Evolutionary conservation across 495 filamentous ascomycete genomes (phyloP), one percentile per base, ranked within the genome.

Genomic region (Halenospora varia): DNA sequence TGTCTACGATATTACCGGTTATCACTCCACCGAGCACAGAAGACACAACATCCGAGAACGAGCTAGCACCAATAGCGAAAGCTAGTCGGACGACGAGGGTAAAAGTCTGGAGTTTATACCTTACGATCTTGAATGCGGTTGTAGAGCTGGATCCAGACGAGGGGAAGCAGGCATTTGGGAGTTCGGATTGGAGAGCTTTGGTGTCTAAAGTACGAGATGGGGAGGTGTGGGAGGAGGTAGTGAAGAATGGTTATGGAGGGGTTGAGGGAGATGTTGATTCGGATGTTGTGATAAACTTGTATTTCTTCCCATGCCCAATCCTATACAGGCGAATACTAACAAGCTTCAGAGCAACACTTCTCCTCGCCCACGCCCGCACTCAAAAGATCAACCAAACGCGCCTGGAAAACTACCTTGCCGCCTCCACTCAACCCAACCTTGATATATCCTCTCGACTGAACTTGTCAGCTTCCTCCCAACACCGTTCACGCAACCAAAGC

Each of bases 41-140:
- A 35, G 79, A 79, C 56, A 64, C 59, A 53, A 65, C 54, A 60
- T 55, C 71, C 55, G 69, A 73, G 35, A 52, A 66, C 13, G 62
- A 70, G 13, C 58, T 66, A 15, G 88, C 90, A 42, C 88, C 88
- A 2, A 85, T 96, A 50, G 83, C 84, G 51, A 77, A 75, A 59
- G 88, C 88, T 54, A 88, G 88, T 48, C 78, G 84, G 51, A 85
- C 83, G 40, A 89, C 88, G 56, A 78, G 93, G 60, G 89, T 96
- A 71, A 97, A 96, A 70, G 84, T 97, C 53, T 98, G 95, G 95
- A 95, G 89, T 71, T 79, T 98, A 62, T 97, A 97, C 70, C 82
- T 97, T 50, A 96, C 91, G 0, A 82, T 97, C 22, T 78, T 97
- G 29, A 95, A 96, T 72, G 89, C 89, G 22, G 87, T 96, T 47